Evolutionary conservation across 108 stramenopile species (phyloP), one percentile per base, ranked within the genome.

Genomic region (Nitzschia palea): DNA sequence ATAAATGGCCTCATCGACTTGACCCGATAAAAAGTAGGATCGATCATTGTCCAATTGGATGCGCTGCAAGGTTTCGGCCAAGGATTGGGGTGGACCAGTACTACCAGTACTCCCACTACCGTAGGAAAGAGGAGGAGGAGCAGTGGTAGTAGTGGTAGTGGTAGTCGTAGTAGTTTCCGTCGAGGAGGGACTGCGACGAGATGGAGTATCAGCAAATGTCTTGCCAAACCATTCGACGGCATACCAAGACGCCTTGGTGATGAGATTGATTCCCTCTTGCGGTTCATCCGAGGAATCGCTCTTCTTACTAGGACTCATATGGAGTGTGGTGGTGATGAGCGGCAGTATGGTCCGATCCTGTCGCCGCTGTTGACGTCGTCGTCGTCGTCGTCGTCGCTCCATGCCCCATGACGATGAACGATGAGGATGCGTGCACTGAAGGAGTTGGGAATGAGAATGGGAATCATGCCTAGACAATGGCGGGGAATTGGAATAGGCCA

Each of bases 221-320:
- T 89, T 88, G 28, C 92, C 92, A 75, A 90, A 90, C 52, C 73
- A 81, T 68, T 93, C 92, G 34, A 88, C 89, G 8, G 76, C 87
- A 65, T 88, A 93, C 92, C 92, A 93, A 8, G 89, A 86, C 6
- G 84, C 81, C 47, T 83, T 73, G 20, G 86, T 84, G 6, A 89
- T 23, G 23, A 84, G 84, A 76, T 91, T 87, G 69, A 82, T 63
- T 10, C 10, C 42, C 42, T 14, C 10, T 43, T 15, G 15, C 42
- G 10, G 14, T 15, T 15, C 10, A 43, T 43, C 42, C 10, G 42
- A 43, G 15, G 42, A 43, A 43, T 14, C n/a, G 14, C 17, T 43
- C 14, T 43, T 14, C 17, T 17, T 14, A n/a, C 14, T 43, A 17
- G n/a, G n/a, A 43, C n/a, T 43, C n/a, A 43, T 43, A n/a, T 17